Percentiles rank a stretch among this genome's conserved stretches.
Evolutionary conservation across 768 basidiomycete species (phyloP).

Genomic region (Mycena haematopus): DNA sequence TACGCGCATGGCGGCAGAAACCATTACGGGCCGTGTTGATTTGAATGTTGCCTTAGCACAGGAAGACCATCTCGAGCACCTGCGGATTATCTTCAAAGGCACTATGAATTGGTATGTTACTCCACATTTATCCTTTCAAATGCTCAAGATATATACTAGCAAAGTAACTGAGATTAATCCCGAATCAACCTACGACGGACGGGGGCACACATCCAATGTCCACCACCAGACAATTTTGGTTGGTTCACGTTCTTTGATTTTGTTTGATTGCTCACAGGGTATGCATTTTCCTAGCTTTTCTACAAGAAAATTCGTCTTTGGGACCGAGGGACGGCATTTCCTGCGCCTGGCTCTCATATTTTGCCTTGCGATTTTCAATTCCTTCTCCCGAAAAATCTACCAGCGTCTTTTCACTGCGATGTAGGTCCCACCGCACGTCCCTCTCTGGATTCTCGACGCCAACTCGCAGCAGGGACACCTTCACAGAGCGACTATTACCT

Average conservation of each 20-base stretch:
- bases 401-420: slow-evolving; percentile 19
- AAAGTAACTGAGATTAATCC: slow-evolving; percentile 2
- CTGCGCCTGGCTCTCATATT: slow-evolving; percentile 14
- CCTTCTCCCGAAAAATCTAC: slow-evolving; percentile 7
- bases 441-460: background rate
- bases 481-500: slow-evolving; percentile 3
- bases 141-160: background rate
- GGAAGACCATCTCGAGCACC: slow-evolving; percentile 22
- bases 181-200: background rate
- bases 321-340: slow-evolving; percentile 10
- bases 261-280: background rate
- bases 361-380: slow-evolving; percentile 9
- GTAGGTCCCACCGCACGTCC: background rate
- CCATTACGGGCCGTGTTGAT: slow-evolving; percentile 11
- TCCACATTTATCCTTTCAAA: background rate
- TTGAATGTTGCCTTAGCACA: slow-evolving; percentile 22
- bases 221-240: slow-evolving; percentile 9
- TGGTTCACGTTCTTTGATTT: background rate
- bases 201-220: background rate
- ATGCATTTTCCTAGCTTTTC: slow-evolving; percentile 12
- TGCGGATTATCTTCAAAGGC: slow-evolving; percentile 20
- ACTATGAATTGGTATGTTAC: slow-evolving; percentile 12
- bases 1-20: slow-evolving; percentile 24
- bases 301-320: slow-evolving; percentile 5
- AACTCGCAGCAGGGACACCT: background rate